phyloP scores from a whole-genome alignment of 768 basidiomycete species.

The Boletus coccyginus region DNA sequence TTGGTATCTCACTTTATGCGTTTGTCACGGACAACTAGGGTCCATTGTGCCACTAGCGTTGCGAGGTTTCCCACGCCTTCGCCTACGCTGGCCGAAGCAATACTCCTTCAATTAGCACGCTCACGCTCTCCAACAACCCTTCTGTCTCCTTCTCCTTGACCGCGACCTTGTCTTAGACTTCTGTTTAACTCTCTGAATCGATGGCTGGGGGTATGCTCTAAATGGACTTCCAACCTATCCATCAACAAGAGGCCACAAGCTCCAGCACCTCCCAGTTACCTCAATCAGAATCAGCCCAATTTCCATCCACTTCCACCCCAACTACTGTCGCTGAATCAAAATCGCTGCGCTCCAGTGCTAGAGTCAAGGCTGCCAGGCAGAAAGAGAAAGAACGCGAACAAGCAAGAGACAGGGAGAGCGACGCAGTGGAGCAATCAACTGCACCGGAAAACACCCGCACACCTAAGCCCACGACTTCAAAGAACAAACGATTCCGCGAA shows the following conservation, averaged over 20 bases:
- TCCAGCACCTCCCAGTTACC: conserved; percentile 48
- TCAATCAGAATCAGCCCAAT: conserved; percentile 34
- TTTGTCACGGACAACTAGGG: not conserved
- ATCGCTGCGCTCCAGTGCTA: conserved; percentile 69
- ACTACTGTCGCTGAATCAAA: conserved; percentile 48
- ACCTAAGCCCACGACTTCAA: conserved; percentile 38
- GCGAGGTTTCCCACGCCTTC: conserved; percentile 31
- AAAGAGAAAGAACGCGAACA: conserved; percentile 58
- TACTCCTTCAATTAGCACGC: conserved; percentile 26
- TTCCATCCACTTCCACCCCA: conserved; percentile 36
- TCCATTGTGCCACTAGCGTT: conserved; percentile 5
- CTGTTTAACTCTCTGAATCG: conserved; percentile 42
- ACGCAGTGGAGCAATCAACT: conserved; percentile 42
- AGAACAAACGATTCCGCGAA: conserved; percentile 53
- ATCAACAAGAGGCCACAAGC: conserved; percentile 70
- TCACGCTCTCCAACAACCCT: conserved; percentile 10
- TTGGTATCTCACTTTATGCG: not conserved
- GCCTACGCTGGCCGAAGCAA: conserved; percentile 21
- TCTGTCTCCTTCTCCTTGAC: conserved; percentile 25
- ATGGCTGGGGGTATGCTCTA: conserved; percentile 88
- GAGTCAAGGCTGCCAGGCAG: conserved; percentile 72
- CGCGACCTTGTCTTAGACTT: conserved; percentile 24
- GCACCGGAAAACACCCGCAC: conserved; percentile 43
- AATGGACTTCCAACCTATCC: conserved; percentile 84
- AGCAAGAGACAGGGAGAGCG: conserved; percentile 53